Evolutionary conservation across 495 filamentous ascomycete genomes (phyloP).

Genomic region (Penicillium odoratum): DNA sequence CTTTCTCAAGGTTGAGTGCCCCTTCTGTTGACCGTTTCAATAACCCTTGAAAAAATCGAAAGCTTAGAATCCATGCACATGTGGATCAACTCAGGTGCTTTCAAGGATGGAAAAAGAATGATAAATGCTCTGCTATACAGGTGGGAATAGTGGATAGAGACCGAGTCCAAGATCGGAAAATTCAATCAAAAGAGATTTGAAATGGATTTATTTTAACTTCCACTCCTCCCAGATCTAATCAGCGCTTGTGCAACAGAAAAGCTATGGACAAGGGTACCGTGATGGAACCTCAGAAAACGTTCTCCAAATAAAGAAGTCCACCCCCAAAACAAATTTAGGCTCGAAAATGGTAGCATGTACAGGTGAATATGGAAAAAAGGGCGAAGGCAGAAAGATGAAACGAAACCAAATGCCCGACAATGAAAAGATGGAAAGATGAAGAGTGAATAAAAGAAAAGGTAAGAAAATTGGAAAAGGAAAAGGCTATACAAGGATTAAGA

Average conservation of each 20-base stretch:
- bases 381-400: constrained; percentile 12
- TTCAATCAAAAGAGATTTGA: not conserved
- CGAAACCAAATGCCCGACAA: constrained; percentile 4
- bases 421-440: not conserved
- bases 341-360: constrained; percentile 5
- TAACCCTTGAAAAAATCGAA: no score
- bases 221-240: constrained; percentile 2
- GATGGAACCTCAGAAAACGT: not conserved
- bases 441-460: constrained; percentile 7
- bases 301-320: not conserved
- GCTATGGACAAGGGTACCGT: not conserved
- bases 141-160: no score
- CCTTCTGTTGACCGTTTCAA: no score
- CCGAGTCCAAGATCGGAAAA: not conserved
- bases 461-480: not conserved
- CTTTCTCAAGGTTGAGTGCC: no score
- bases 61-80: no score
- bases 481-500: constrained; percentile 23
- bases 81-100: no score
- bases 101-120: no score
- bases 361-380: constrained; percentile 5
- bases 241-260: constrained; percentile 5
- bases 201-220: constrained; percentile 8
- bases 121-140: no score
- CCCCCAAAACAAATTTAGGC: not conserved